phyloP scores from a whole-genome alignment of 1,284 basidiomycete species.

The Ustilago hordei region DNA sequence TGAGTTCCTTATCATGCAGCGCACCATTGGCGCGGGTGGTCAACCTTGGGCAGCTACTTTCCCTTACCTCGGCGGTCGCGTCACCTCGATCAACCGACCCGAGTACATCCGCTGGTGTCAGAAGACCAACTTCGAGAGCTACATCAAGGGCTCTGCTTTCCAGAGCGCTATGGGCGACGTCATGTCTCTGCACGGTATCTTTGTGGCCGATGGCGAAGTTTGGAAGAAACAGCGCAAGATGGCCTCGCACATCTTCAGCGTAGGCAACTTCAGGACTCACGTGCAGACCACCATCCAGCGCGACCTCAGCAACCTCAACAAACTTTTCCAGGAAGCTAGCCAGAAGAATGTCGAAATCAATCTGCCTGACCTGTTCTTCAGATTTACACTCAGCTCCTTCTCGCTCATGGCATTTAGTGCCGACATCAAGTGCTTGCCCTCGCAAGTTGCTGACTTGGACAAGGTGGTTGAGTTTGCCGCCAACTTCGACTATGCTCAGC shows the following conservation, averaged over 20 bases:
- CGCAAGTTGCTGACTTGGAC: slow-evolving; percentile 48
- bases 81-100: slow-evolving; percentile 49
- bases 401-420: slow-evolving; percentile 55
- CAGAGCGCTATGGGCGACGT: slow-evolving; percentile 46
- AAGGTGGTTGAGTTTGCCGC: slow-evolving; percentile 62
- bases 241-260: slow-evolving; percentile 61
- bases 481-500: slow-evolving; percentile 67
- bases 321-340: slow-evolving; percentile 24
- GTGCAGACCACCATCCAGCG: slow-evolving; percentile 52
- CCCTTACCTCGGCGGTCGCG: slow-evolving; percentile 33
- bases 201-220: slow-evolving; percentile 59
- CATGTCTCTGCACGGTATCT: slow-evolving; percentile 55
- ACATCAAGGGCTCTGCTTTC: slow-evolving; percentile 46
- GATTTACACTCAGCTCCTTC: slow-evolving; percentile 61
- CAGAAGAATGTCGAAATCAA: slow-evolving; percentile 27
- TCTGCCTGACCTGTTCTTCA: slow-evolving; percentile 58
- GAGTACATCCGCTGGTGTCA: slow-evolving; percentile 56
- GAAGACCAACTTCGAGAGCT: slow-evolving; percentile 60
- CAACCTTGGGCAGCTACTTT: slow-evolving; percentile 40
- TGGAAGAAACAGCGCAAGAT: slow-evolving; percentile 64
- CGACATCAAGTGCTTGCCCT: slow-evolving; percentile 48
- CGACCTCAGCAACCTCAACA: slow-evolving; percentile 35
- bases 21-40: slow-evolving; percentile 24
- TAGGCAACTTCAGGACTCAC: slow-evolving; percentile 53
- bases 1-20: slow-evolving; percentile 35